A percentile compares a stretch with the other conserved stretches of the same genome.
phyloP scores from a whole-genome alignment of 805 yeast species.

The Candida insectorum region DNA sequence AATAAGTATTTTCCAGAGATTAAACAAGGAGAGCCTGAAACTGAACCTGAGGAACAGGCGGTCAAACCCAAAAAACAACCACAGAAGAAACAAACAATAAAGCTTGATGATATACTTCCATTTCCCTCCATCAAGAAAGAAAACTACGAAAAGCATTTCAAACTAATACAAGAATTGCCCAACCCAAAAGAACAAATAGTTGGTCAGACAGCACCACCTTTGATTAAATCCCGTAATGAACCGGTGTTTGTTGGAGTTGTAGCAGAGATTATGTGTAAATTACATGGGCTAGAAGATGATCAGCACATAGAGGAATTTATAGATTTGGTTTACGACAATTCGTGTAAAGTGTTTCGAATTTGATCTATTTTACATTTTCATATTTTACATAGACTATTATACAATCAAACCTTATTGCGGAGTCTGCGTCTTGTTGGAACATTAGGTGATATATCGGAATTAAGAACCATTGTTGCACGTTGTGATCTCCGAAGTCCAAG shows the following conservation, averaged over 20 bases:
- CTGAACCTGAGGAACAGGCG: not conserved
- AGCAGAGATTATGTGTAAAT: constrained; percentile 47
- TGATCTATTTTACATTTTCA: constrained; percentile 8
- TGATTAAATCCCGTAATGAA: constrained; percentile 85
- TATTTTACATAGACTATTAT: constrained; percentile 7
- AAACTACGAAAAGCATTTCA: constrained; percentile 38
- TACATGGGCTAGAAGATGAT: constrained; percentile 26
- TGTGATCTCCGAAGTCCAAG: not conserved
- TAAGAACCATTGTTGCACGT: too few relatives aligned
- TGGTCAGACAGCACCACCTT: constrained; percentile 35
- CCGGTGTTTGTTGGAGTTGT: constrained; percentile 84
- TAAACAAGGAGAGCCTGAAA: not conserved
- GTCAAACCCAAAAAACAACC: constrained; percentile 7
- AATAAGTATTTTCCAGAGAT: constrained; percentile 51
- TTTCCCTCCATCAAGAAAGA: constrained; percentile 67
- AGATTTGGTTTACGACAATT: constrained; percentile 33
- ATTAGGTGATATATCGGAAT: not conserved
- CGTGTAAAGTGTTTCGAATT: constrained; percentile 27
- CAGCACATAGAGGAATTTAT: constrained; percentile 28
- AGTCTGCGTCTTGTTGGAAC: constrained; percentile 1
- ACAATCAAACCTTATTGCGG: constrained; percentile 2
- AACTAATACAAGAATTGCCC: constrained; percentile 9
- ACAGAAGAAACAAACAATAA: constrained; percentile 20
- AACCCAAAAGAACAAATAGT: not conserved
- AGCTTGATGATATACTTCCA: constrained; percentile 53